These are phyloP conservation scores for Mrakia blollopis DNA, from an alignment of 768 basidiomycete species.

Conservation along the genomic window DNA sequence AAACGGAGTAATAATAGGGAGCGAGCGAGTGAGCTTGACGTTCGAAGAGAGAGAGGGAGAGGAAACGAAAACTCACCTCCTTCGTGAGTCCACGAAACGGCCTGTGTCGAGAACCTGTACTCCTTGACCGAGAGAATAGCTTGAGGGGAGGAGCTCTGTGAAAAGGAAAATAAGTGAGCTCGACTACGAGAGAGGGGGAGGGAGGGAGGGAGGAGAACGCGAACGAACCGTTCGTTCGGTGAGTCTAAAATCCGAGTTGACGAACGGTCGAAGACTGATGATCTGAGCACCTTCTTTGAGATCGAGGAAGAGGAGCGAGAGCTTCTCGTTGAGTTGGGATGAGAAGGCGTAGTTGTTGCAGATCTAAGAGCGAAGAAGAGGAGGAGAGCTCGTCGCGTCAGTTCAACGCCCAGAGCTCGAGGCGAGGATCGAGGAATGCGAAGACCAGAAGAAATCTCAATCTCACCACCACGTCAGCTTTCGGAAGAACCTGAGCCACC, in stretches of 20 bases:
- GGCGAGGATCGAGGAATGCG: too few species aligned
- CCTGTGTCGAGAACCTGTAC: constrained; percentile 61
- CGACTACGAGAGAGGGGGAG: not conserved
- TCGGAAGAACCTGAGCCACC: constrained; percentile 62
- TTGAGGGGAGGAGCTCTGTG: constrained; percentile 59
- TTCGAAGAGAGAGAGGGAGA: not conserved
- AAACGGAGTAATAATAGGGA: not conserved
- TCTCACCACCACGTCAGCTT: constrained; percentile 84
- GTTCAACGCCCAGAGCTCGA: not conserved
- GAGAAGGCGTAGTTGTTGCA: constrained; percentile 47
- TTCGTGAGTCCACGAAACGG: constrained; percentile 69
- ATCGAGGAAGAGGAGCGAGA: constrained; percentile 86
- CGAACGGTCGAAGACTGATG: constrained; percentile 79
- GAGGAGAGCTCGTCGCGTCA: not conserved
- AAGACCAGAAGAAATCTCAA: constrained; percentile 45
- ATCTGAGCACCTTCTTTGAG: constrained; percentile 88
- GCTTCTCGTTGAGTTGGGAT: constrained; percentile 64
- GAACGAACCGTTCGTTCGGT: constrained; percentile 72
- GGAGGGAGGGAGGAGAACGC: not conserved
- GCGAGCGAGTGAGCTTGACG: not conserved
- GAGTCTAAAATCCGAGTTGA: constrained; percentile 63
- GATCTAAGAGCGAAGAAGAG: constrained; percentile 9
- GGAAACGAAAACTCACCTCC: constrained; percentile 52
- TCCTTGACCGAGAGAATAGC: constrained; percentile 75
- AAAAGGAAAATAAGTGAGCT: constrained; percentile 39